Evolutionary conservation across 306 rosid genomes (phyloP), one percentile per base, ranked within the genome.

Genomic region (Quercus aquifolioides): DNA sequence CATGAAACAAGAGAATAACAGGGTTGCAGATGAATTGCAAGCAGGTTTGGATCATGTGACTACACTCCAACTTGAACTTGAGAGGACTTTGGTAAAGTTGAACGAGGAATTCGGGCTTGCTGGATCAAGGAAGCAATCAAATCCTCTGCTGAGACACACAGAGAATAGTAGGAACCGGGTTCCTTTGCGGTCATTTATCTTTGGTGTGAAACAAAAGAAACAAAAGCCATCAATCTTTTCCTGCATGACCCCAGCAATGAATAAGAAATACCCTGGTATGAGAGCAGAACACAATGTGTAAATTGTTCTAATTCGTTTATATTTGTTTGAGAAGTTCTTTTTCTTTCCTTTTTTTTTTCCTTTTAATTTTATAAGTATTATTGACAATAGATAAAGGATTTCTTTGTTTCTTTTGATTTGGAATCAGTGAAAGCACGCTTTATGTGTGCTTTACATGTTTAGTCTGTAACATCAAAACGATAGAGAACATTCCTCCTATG

Each of bases 1-100:
- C 87, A 93, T 96, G 99, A 96, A 93, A 83, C 97, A 93, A 77
- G 99, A 93, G 86, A 93, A 96, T 76, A 86, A 93, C 87, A 96
- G 85, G 86, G 96, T 93, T 74, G 97, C 88, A 14, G 90, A 86
- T 81, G 99, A 91, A 87, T 82, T 96, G 75, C 96, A 93, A 83
- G 84, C 90, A 26, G 97, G 96, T 64, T 62, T 93, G 72, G 97
- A 96, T 75, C 86, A 86, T 69, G 87, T 84, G 43, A 75, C 88
- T 49, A 59, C 84, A 11, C 88, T 96, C 74, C 97, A 88, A 78
- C 31, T 65, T 74, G 96, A 90, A 35, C 80, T 91, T 72, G 99
- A 91, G 60, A 90, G 85, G 69, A 72, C 83, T 30, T 86, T 96
- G 76, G 62, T 56, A 13, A 90, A 71, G 88, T 74, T 96, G 93